Evolutionary conservation across 768 basidiomycete species (phyloP).

Genomic region (Pulveroboletus sp.): DNA sequence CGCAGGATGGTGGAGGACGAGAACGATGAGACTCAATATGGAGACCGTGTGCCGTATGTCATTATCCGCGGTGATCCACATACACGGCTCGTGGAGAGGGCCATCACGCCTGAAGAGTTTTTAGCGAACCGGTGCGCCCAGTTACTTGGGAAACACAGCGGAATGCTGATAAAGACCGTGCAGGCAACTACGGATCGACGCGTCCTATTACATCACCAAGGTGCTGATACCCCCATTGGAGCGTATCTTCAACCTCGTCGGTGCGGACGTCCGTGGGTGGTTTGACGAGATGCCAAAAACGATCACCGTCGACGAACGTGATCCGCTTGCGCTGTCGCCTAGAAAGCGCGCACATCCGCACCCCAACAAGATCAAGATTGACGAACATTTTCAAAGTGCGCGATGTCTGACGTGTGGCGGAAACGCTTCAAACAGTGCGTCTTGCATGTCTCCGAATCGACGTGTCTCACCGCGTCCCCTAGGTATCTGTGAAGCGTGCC

Average conservation of each 20-base stretch:
- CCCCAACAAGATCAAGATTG: slow-evolving; percentile 52
- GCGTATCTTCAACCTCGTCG: slow-evolving; percentile 87
- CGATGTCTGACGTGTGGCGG: slow-evolving; percentile 71
- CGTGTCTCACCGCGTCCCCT: not conserved
- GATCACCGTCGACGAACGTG: slow-evolving; percentile 36
- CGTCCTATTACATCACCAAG: slow-evolving; percentile 81
- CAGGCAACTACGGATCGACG: slow-evolving; percentile 80
- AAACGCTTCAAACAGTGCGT: slow-evolving; percentile 49
- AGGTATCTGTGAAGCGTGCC: slow-evolving; percentile 72
- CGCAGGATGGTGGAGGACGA: slow-evolving; percentile 71
- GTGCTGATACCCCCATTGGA: slow-evolving; percentile 89
- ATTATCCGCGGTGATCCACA: slow-evolving; percentile 67
- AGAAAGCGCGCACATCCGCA: slow-evolving; percentile 28
- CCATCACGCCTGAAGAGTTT: slow-evolving; percentile 70
- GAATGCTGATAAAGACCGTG: not conserved
- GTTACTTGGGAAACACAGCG: not conserved
- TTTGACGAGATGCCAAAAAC: slow-evolving; percentile 82
- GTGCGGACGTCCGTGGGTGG: slow-evolving; percentile 85
- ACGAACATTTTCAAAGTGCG: slow-evolving; percentile 70
- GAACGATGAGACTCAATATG: slow-evolving; percentile 85
- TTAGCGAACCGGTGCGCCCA: slow-evolving; percentile 55
- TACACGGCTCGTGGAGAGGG: slow-evolving; percentile 69
- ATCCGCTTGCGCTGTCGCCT: slow-evolving; percentile 35
- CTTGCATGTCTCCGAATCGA: not conserved
- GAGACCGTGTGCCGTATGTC: slow-evolving; percentile 91